A percentile compares a stretch with the other conserved stretches of the same genome.
These are phyloP conservation scores for Penicillium glabrum DNA, from an alignment of 2,329 filamentous ascomycete genomes.

Conservation along the genomic window DNA sequence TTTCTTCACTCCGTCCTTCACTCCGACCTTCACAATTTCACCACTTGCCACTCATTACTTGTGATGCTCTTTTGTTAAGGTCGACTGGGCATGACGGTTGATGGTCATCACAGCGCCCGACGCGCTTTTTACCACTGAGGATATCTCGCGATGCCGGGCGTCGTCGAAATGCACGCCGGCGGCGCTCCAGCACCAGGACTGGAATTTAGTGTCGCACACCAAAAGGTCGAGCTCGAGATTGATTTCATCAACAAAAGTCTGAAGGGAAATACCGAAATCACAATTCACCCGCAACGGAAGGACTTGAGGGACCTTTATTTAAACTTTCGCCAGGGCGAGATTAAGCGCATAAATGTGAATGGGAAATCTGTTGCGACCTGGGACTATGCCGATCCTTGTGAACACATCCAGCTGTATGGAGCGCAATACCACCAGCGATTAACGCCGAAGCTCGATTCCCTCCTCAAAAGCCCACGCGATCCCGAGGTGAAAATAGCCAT, in stretches of 20 bases:
- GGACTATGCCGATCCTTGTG: conserved; percentile 44
- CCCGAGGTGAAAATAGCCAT: conserved; percentile 60
- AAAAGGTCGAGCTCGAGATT: conserved; percentile 86
- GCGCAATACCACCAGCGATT: conserved; percentile 76
- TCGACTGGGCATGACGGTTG: conserved; percentile 40
- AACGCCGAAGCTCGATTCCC: conserved; percentile 64
- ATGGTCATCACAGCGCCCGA: conserved; percentile 35
- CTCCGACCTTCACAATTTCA: background rate
- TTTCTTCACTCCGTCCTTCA: background rate
- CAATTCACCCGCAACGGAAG: conserved; percentile 64
- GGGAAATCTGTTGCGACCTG: conserved; percentile 40
- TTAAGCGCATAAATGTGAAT: conserved; percentile 53
- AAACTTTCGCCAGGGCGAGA: conserved; percentile 63
- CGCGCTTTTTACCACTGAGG: conserved; percentile 39
- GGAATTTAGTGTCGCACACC: conserved; percentile 67
- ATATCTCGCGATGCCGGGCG: conserved; percentile 40
- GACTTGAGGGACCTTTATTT: conserved; percentile 57
- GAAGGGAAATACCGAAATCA: conserved; percentile 77
- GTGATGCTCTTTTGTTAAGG: conserved; percentile 12
- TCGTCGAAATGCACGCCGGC: conserved; percentile 35
- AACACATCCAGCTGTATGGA: conserved; percentile 54
- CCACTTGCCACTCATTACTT: background rate
- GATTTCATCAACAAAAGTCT: conserved; percentile 76
- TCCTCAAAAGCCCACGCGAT: conserved; percentile 52
- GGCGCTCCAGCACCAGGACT: conserved; percentile 29